Evolutionary conservation across 139 green algal species (phyloP), one percentile per base, ranked within the genome.

Genomic region (Pleodorina starrii): DNA sequence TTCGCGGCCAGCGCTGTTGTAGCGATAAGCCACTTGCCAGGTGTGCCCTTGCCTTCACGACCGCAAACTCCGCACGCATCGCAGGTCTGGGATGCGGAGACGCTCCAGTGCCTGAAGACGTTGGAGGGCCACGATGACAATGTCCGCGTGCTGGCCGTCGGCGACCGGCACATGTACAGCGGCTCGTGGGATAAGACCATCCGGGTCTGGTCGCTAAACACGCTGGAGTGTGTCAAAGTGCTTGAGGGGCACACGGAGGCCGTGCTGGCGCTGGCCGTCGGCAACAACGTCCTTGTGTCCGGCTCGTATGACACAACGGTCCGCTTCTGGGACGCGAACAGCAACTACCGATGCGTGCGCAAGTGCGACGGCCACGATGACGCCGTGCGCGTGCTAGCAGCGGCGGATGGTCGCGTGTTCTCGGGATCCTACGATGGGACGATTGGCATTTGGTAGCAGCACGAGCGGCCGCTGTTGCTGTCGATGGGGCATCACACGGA

Each of bases 111-210:
- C 94, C 63, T 98, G 44, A 93, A 94, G 63, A 97, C 93, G 38
- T 93, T 99, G 66, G 87, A 96, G 83, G 97, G 97, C 6, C 97
- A 99, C 90, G 95, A 97, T 57, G 97, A 99, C 93, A 99, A 99
- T 68, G 97, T 99, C 77, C 94, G 97, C 0, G 97, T 99, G 90
- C 94, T 99, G 83, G 95, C 94, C 1, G 95, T 97, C 4, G 95
- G 94, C 21, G 91, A 94, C 25, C 81, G 87, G 14, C 88, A 94
- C 91, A 93, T 99, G 68, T 99, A 97, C 94, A 96, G 87, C 38
- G 97, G 97, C 29, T 97, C 94, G 11, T 99, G 97, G 97, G 97
- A 99, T 91, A 98, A 98, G 92, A 99, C 95, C 68, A 97, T 99
- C 68, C 92, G 97, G 63, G 91, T 98, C 66, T 98, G 97, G 96